Evolutionary conservation across 2,329 filamentous ascomycete species (phyloP).

Genomic region (Penicillium sp.): DNA sequence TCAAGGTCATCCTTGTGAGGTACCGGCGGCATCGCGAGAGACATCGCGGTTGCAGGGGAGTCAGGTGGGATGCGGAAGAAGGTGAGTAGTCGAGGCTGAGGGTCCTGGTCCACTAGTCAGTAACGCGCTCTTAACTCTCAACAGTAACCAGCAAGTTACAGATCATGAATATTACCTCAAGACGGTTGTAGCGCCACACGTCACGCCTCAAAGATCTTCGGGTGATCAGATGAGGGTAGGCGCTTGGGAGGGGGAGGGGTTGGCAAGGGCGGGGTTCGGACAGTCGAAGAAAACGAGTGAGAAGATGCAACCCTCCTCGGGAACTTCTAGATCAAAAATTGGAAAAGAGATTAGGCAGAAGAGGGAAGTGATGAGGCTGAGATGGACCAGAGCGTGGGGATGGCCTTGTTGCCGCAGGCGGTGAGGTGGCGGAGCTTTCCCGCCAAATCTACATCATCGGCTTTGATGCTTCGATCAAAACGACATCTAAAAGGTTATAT

Average conservation of each 20-base stretch:
- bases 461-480: conserved; percentile 1
- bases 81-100: conserved; percentile 7
- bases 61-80: background rate
- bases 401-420: conserved; percentile 25
- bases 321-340: conserved; percentile 4
- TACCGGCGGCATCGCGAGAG: conserved; percentile 43
- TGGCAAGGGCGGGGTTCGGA: background rate
- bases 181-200: conserved; percentile 19
- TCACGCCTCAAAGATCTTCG: conserved; percentile 14
- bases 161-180: conserved; percentile 3
- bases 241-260: background rate
- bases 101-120: background rate
- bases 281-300: background rate
- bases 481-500: background rate
- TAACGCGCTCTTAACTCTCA: background rate
- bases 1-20: conserved; percentile 60
- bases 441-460: conserved; percentile 14
- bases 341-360: conserved; percentile 19
- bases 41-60: conserved; percentile 31
- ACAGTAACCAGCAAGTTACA: background rate
- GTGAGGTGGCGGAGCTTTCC: conserved; percentile 20
- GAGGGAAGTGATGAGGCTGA: conserved; percentile 23
- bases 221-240: background rate
- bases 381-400: conserved; percentile 21
- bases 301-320: background rate